Base-by-base conservation (phyloP, 2,329 filamentous ascomycete species). In the Colletotrichum aenigma region DNA sequence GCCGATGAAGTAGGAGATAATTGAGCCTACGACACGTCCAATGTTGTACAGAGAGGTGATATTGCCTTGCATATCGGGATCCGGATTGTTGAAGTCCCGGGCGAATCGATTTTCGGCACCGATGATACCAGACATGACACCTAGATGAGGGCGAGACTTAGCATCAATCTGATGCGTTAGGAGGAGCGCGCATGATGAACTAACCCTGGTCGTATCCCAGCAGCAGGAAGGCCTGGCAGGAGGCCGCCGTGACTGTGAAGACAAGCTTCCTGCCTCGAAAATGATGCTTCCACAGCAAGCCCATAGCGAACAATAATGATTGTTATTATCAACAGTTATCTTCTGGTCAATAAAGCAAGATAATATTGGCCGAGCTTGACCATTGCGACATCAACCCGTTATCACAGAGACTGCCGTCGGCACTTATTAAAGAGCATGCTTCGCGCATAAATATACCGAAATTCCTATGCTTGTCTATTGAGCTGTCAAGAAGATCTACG, bases 71-170 rank as follows among this genome's bases (percentile, higher is more conserved):
- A 86, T 83, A 21, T 79, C 81, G 2, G 83, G 78, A 70, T 83
- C 81, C 0, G 85, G 84, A 24, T 82, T 79, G 71, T 81, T 78
- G 78, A 86, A 86, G 43, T 86, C 83, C 12, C 77, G 78, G 4
- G 82, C 83, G 71, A 87, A 87, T 24, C 80, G 80, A 66, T 86
- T 86, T 52, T 86, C 79, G 7, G 85, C 85, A 9, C 86, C 82
- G 56, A 84, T 82, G 32, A 82, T 79, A 34, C 82, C 81, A 24
- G 79, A 77, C 80, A 83, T 83, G 12, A 83, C 83, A 13, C 60
- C 60, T 64, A 13, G 7, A 30, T 10, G 32, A 30, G 28, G 32
- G 5, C 26, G n/a, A 30, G 30, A 36, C 15, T n/a, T 10, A 34
- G 15, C 30, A 32, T 61, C 36, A 5, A 18, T 43, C 36, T 43